phyloP scores from a whole-genome alignment of 2,329 filamentous ascomycete genomes.

The Apiospora koreana region DNA sequence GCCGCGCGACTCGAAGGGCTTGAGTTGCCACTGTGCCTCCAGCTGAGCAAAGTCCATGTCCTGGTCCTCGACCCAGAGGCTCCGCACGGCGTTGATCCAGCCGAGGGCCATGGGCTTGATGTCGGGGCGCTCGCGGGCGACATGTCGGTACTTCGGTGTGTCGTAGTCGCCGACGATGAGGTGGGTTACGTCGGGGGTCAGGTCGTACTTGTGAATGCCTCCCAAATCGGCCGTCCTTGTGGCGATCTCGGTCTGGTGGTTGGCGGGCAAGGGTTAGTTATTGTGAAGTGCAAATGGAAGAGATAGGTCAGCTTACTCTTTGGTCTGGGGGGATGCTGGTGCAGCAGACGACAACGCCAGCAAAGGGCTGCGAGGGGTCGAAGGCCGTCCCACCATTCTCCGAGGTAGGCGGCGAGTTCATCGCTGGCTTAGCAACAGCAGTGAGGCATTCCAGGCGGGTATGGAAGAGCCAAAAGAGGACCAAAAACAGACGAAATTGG shows the following conservation, averaged over 20 bases:
- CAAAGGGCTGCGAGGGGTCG: constrained; percentile 7
- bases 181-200: constrained; percentile 95
- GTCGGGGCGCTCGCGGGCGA: constrained; percentile 85
- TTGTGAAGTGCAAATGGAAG: not conserved
- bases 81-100: constrained; percentile 81
- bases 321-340: constrained; percentile 81
- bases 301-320: constrained; percentile 56
- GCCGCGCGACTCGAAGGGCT: constrained; percentile 60
- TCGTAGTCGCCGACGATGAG: constrained; percentile 86
- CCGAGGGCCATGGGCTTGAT: constrained; percentile 78
- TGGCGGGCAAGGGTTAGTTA: not conserved
- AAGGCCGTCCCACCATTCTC: constrained; percentile 19
- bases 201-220: constrained; percentile 82
- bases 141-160: constrained; percentile 93
- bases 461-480: not conserved
- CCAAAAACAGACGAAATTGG: not conserved
- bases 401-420: constrained; percentile 27
- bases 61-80: constrained; percentile 77
- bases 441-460: constrained; percentile 18
- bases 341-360: constrained; percentile 63
- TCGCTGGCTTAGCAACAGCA: constrained; percentile 16
- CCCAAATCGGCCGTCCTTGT: constrained; percentile 77
- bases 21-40: constrained; percentile 66
- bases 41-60: constrained; percentile 72
- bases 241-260: constrained; percentile 54